Conservation (phyloP, 345 rosid species). For the Ceriops decandra region DNA sequence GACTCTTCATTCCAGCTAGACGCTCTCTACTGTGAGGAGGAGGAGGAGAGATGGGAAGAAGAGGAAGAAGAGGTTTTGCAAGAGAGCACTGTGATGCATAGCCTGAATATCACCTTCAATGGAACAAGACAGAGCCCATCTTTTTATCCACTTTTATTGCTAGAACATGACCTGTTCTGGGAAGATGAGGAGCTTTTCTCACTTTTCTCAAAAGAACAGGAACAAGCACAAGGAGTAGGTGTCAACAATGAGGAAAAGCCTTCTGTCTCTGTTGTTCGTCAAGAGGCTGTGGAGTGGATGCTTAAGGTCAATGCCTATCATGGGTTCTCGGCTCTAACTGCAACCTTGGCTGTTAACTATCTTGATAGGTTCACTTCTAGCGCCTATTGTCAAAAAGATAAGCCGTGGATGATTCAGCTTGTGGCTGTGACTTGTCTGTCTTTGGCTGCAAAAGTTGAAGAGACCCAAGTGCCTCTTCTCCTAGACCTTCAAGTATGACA, state of each 20-base stretch:
- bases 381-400: constrained; percentile 15
- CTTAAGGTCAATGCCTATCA: constrained; percentile 21
- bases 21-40: constrained; percentile 31
- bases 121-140: background rate
- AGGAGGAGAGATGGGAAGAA: constrained; percentile 16
- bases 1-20: constrained; percentile 17
- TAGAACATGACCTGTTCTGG: constrained; percentile 69
- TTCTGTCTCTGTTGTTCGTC: constrained; percentile 14
- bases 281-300: constrained; percentile 28
- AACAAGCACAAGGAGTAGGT: constrained; percentile 18
- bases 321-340: constrained; percentile 26
- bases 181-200: constrained; percentile 71
- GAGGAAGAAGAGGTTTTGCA: constrained; percentile 10
- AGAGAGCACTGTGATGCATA: background rate
- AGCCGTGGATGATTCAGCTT: constrained; percentile 35
- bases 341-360: constrained; percentile 24
- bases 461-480: constrained; percentile 29
- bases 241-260: constrained; percentile 5
- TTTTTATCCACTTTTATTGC: constrained; percentile 34
- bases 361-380: constrained; percentile 26
- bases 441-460: constrained; percentile 37
- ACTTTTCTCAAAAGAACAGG: constrained; percentile 59
- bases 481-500: constrained; percentile 30
- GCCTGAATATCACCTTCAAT: background rate
- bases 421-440: constrained; percentile 36